Evolutionary conservation across 805 yeast genomes (phyloP), one percentile per base, ranked within the genome.

Genomic region (Lipomyces yamadae): DNA sequence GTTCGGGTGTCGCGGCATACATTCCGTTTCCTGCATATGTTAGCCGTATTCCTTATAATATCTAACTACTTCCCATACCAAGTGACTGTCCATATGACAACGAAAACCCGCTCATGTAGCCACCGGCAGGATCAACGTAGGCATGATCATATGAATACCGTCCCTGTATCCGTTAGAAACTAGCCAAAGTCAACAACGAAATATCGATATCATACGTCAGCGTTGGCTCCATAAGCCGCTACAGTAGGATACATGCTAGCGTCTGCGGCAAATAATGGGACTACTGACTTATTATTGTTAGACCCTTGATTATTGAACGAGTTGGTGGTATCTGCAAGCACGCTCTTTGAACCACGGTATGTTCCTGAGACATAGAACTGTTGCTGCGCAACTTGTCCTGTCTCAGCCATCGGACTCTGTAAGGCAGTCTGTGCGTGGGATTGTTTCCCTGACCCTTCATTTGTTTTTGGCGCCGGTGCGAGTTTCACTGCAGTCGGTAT

Each of bases 391-490:
- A 56, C 13, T 35, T 35, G 59, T 54, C 56, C 37, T 4, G 37
- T 54, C 8, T 15, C n/a, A 32, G 24, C n/a, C 2, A 42, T 24
- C 24, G 18, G 48, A 42, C n/a, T 42, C 24, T 2, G n/a, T 15
- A 5, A n/a, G 0, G 59, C 58, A 6, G 8, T 18, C 60, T 32
- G 42, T 13, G 15, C 60, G 7, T 56, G 59, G 10, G 33, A 50
- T 52, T n/a, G 57, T 35, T 29, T 63, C 11, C 37, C 29, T 29
- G 48, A 15, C n/a, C 8, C 48, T 42, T 42, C 48, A 7, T 42
- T 42, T 18, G 34, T 24, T 48, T 67, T 67, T 6, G 71, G 71
- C 2, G 70, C 71, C 32, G 71, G 71, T n/a, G 71, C 71, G 11
- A 68, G 67, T 37, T 45, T 53, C 24, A 68, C 70, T 2, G 45